Evolutionary conservation across 352 stramenopile species (phyloP).

Genomic region (Elongisporangium prolatum): DNA sequence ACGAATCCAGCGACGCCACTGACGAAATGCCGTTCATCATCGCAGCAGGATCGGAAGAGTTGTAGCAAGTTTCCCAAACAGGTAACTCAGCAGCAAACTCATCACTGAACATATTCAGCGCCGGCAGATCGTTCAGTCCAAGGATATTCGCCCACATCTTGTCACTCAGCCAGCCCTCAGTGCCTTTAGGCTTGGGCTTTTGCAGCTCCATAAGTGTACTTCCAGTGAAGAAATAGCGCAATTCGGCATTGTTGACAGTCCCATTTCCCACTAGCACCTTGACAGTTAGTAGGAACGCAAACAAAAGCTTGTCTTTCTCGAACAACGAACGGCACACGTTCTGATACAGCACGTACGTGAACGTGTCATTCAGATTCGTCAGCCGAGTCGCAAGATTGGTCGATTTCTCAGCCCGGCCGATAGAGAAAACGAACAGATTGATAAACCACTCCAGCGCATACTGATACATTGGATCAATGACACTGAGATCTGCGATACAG

Average conservation of each 20-base stretch:
- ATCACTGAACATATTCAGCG: slow-evolving; percentile 46
- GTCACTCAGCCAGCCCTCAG: slow-evolving; percentile 76
- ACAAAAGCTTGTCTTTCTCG: slow-evolving; percentile 95
- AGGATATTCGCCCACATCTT: slow-evolving; percentile 90
- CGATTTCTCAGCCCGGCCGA: slow-evolving; percentile 79
- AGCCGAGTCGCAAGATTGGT: slow-evolving; percentile 78
- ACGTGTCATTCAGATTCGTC: slow-evolving; percentile 90
- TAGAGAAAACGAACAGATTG: slow-evolving; percentile 91
- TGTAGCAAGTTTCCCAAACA: slow-evolving; percentile 78
- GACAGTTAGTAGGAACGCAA: slow-evolving; percentile 91
- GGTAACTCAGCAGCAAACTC: slow-evolving; percentile 44
- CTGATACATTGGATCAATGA: slow-evolving; percentile 96
- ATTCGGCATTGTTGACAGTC: slow-evolving; percentile 68
- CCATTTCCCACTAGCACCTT: slow-evolving; percentile 89
- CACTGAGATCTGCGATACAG: slow-evolving; percentile 89
- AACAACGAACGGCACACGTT: slow-evolving; percentile 97
- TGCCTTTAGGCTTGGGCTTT: slow-evolving; percentile 59
- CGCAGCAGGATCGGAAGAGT: slow-evolving; percentile 78
- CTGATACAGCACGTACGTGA: slow-evolving; percentile 92
- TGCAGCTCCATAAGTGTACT: slow-evolving; percentile 89
- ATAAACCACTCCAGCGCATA: slow-evolving; percentile 97
- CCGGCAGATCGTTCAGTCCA: slow-evolving; percentile 56
- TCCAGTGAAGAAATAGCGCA: slow-evolving; percentile 92
- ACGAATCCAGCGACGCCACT: slow-evolving; percentile 61
- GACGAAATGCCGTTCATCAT: slow-evolving; percentile 49